phyloP scores from a whole-genome alignment of 1,284 basidiomycete genomes.

The Fistulina hepatica region DNA sequence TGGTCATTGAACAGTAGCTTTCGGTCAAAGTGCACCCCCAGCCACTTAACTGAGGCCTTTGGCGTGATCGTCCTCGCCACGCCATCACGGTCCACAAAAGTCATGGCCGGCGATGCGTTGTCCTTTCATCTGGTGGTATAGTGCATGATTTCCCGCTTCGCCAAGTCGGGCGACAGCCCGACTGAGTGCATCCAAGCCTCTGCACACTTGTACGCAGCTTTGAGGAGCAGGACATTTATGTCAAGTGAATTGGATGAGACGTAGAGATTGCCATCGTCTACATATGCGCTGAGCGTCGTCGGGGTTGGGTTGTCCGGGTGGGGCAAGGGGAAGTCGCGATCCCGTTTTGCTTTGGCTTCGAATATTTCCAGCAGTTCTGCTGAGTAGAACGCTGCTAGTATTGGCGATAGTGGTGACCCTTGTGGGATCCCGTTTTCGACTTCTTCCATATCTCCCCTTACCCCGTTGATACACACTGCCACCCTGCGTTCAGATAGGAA shows the following conservation, averaged over 20 bases:
- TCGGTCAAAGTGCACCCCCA: constrained; percentile 19
- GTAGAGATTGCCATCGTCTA: constrained; percentile 15
- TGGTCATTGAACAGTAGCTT: constrained; percentile 8
- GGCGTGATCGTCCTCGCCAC: constrained; percentile 7
- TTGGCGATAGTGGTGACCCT: constrained; percentile 17
- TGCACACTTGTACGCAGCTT: constrained; percentile 9
- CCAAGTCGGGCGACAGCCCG: constrained; percentile 14
- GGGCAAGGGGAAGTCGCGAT: not conserved
- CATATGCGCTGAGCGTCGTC: constrained; percentile 9
- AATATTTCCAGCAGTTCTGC: constrained; percentile 15
- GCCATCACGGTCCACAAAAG: constrained; percentile 7
- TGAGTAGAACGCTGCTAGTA: constrained; percentile 17
- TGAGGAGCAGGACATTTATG: constrained; percentile 12
- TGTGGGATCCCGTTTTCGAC: constrained; percentile 12
- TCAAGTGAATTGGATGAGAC: constrained; percentile 12
- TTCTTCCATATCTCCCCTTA: constrained; percentile 12
- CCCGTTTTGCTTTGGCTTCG: not conserved
- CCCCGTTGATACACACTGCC: constrained; percentile 19
- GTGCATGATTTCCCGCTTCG: constrained; percentile 19
- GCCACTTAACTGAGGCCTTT: constrained; percentile 18
- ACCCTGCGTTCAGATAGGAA: constrained; percentile 16
- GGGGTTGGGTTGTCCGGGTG: constrained; percentile 4
- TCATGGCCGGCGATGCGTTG: constrained; percentile 6
- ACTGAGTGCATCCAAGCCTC: constrained; percentile 6
- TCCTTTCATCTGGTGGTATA: constrained; percentile 12